Conservation (phyloP, 352 stramenopile genomes). For the Phytophthora pini region DNA sequence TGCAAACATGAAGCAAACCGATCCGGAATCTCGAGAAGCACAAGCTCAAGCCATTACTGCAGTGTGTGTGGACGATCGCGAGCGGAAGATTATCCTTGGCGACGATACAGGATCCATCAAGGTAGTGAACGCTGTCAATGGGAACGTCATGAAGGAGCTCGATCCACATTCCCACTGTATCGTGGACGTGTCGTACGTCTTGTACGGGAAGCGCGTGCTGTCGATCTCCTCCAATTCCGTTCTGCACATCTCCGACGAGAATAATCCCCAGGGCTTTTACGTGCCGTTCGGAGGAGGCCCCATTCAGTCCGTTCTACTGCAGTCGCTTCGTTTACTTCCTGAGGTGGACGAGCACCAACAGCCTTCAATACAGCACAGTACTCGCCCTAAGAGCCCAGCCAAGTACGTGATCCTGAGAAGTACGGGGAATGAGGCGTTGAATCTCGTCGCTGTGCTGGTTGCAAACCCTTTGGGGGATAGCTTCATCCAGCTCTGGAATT, state of each 20-base stretch:
- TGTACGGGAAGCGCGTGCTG: slow-evolving; percentile 68
- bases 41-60: slow-evolving; percentile 58
- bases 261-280: slow-evolving; percentile 76
- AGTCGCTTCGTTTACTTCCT: slow-evolving; percentile 60
- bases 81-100: slow-evolving; percentile 82
- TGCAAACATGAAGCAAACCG: slow-evolving; percentile 12
- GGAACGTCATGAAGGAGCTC: slow-evolving; percentile 86
- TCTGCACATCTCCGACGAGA: slow-evolving; percentile 76
- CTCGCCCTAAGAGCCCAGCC: slow-evolving; percentile 2
- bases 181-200: slow-evolving; percentile 60
- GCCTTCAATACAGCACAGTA: not conserved
- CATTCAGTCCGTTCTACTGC: slow-evolving; percentile 65
- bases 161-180: slow-evolving; percentile 59
- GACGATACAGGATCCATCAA: slow-evolving; percentile 71
- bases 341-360: slow-evolving; percentile 15
- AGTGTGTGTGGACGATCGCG: slow-evolving; percentile 82
- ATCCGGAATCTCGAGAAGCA: slow-evolving; percentile 26
- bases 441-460: slow-evolving; percentile 58
- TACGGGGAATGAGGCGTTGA: slow-evolving; percentile 56
- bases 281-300: slow-evolving; percentile 60
- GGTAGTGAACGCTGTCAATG: slow-evolving; percentile 80
- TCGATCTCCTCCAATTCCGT: slow-evolving; percentile 64
- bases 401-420: slow-evolving; percentile 62
- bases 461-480: slow-evolving; percentile 48
- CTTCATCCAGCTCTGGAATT: slow-evolving; percentile 81